These are phyloP conservation scores for Suillus ampliporus DNA, from an alignment of 768 basidiomycete species.

Conservation along the genomic window DNA sequence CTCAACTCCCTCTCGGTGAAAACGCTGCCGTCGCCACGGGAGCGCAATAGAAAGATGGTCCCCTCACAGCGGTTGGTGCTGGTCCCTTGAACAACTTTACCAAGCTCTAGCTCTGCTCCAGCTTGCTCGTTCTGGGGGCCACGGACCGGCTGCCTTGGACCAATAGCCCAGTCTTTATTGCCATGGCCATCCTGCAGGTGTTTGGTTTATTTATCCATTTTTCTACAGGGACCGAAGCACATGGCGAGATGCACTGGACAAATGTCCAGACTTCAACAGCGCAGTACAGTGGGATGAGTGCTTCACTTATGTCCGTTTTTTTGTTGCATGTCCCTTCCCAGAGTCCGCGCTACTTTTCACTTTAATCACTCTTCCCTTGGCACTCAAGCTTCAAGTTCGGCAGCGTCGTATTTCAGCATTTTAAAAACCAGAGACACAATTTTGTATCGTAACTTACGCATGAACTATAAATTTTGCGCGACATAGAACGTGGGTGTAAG, in stretches of 20 bases:
- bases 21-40: slow-evolving; percentile 59
- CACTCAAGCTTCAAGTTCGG: slow-evolving; percentile 1
- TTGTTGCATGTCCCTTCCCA: slow-evolving; percentile 16
- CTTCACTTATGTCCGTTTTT: slow-evolving; percentile 19
- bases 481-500: not conserved
- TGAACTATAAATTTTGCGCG: slow-evolving; percentile 39
- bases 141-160: slow-evolving; percentile 9
- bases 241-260: slow-evolving; percentile 25
- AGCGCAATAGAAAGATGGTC: slow-evolving; percentile 34
- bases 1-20: slow-evolving; percentile 67
- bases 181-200: slow-evolving; percentile 16
- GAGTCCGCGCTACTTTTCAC: slow-evolving; percentile 11
- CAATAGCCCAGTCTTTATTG: slow-evolving; percentile 22
- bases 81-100: slow-evolving; percentile 10
- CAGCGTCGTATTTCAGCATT: slow-evolving; percentile 24
- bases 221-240: slow-evolving; percentile 37
- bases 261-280: slow-evolving; percentile 17
- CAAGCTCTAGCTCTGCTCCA: slow-evolving; percentile 10
- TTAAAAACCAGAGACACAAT: slow-evolving; percentile 25
- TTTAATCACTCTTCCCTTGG: slow-evolving; percentile 5
- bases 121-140: slow-evolving; percentile 11
- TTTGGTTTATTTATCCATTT: slow-evolving; percentile 39
- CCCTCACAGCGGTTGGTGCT: slow-evolving; percentile 13
- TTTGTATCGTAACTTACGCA: slow-evolving; percentile 39
- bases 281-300: slow-evolving; percentile 20